phyloP scores from a whole-genome alignment of 2,329 filamentous ascomycete genomes.

The Xylariaceae sp. region DNA sequence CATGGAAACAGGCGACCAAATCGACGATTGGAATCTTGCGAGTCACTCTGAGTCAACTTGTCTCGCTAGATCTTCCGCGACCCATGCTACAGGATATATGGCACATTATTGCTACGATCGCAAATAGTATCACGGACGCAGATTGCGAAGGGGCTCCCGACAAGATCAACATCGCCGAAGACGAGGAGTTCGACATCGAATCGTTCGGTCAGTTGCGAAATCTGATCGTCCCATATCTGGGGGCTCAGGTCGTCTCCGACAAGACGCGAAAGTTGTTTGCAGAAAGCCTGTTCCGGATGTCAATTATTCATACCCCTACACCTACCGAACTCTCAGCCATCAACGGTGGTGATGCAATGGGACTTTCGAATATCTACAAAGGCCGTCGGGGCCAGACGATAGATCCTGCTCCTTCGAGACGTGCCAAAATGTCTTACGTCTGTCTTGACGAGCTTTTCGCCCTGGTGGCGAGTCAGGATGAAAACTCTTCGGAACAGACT shows the following conservation, averaged over 20 bases:
- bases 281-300: slow-evolving; percentile 74
- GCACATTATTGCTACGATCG: slow-evolving; percentile 63
- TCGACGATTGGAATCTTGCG: slow-evolving; percentile 67
- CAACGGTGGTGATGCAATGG: slow-evolving; percentile 38
- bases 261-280: slow-evolving; percentile 67
- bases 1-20: slow-evolving; percentile 80
- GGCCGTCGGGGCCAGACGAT: slow-evolving; percentile 71
- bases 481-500: slow-evolving; percentile 35
- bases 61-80: slow-evolving; percentile 45
- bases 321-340: slow-evolving; percentile 56
- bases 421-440: slow-evolving; percentile 73
- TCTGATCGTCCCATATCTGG: slow-evolving; percentile 72
- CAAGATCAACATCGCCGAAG: slow-evolving; percentile 53
- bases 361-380: slow-evolving; percentile 61
- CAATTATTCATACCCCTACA: slow-evolving; percentile 69
- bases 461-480: slow-evolving; percentile 56
- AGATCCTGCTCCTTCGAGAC: slow-evolving; percentile 60
- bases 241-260: slow-evolving; percentile 63
- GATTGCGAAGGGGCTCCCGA: slow-evolving; percentile 50
- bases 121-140: slow-evolving; percentile 67
- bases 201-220: slow-evolving; percentile 68
- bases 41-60: slow-evolving; percentile 61
- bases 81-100: slow-evolving; percentile 61
- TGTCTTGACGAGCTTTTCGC: slow-evolving; percentile 78
- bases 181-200: slow-evolving; percentile 78